Evolutionary conservation across 192 early-diverging fungal genomes (phyloP).

Genomic region (Coemansia sp.): DNA sequence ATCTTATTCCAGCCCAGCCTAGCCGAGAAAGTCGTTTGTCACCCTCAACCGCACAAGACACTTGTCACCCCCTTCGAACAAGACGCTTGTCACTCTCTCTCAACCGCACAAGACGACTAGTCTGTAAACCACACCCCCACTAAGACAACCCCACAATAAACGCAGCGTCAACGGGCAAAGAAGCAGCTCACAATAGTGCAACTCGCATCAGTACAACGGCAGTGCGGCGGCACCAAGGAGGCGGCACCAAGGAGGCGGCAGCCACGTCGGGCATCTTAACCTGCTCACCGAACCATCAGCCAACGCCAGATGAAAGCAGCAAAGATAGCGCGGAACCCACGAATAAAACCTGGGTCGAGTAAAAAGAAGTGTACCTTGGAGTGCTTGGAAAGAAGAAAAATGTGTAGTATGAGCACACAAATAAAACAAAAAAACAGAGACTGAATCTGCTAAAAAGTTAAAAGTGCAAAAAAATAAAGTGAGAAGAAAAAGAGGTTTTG

Average conservation of each 20-base stretch:
- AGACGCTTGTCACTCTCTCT: too few species aligned
- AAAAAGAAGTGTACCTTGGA: slow-evolving; percentile 9
- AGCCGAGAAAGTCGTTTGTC: too few species aligned
- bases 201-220: too few species aligned
- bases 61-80: too few species aligned
- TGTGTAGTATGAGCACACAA: neutral
- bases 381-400: slow-evolving; percentile 1
- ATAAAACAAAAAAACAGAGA: neutral
- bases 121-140: too few species aligned
- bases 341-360: neutral
- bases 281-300: neutral
- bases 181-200: neutral
- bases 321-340: too few species aligned
- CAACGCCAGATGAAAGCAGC: neutral
- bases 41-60: too few species aligned
- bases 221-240: neutral
- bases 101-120: too few species aligned
- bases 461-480: neutral
- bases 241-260: neutral
- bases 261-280: neutral
- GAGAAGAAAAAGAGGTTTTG: slow-evolving; percentile 1
- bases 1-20: too few species aligned
- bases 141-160: neutral
- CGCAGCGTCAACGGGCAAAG: neutral
- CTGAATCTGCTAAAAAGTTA: neutral